Conservation (phyloP, 1,284 basidiomycete genomes). For the Leccinum solheimii region DNA sequence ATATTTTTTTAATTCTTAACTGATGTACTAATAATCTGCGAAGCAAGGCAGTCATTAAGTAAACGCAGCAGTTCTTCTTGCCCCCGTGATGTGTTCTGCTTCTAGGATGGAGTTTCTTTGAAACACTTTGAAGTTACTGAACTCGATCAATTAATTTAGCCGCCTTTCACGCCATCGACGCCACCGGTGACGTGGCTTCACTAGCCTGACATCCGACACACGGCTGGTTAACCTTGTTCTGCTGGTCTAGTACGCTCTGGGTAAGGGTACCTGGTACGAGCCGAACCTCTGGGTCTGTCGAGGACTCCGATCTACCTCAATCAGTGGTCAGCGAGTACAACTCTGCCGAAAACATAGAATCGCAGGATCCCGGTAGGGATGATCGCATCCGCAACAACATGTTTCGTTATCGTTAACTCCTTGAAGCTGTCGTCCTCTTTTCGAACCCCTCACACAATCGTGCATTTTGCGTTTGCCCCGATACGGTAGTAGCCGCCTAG, state of each 20-base stretch:
- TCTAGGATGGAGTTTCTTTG: neutral
- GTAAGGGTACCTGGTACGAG: neutral
- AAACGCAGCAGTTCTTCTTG: neutral
- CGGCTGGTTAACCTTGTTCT: constrained; percentile 4
- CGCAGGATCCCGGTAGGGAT: neutral
- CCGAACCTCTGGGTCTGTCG: neutral
- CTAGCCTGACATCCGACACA: neutral
- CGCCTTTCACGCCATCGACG: constrained; percentile 3
- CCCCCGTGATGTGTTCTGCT: neutral
- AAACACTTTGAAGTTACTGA: neutral
- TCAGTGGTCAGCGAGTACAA: neutral
- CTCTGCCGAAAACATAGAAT: neutral
- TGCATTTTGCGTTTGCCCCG: neutral
- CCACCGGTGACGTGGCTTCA: constrained; percentile 8
- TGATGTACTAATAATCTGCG: neutral
- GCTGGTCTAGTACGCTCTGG: constrained; percentile 14
- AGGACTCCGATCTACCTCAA: constrained; percentile 3
- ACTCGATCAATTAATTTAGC: constrained; percentile 5
- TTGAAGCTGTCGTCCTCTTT: neutral
- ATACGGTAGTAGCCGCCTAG: neutral
- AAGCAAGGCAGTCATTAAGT: neutral
- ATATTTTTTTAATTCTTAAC: neutral
- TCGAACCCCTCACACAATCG: neutral
- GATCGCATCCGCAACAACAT: neutral
- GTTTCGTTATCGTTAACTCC: neutral